Percentiles rank a stretch among this genome's conserved stretches.
Evolutionary conservation across 2,329 filamentous ascomycete genomes (phyloP).

Genomic region (Apiospora marii): DNA sequence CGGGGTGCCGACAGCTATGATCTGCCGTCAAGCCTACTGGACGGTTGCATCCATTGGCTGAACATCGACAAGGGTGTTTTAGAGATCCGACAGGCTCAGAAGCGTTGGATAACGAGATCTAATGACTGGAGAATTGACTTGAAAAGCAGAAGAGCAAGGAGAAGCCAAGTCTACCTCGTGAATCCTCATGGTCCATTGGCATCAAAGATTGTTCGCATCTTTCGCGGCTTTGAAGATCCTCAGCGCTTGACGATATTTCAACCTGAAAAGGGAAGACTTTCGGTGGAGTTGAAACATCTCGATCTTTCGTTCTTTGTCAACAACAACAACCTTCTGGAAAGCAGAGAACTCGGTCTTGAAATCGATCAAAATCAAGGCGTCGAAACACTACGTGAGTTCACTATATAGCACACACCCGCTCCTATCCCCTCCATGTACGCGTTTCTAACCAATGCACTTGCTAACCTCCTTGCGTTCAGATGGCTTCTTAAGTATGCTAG

Average conservation of each 20-base stretch:
- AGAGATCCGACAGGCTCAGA: conserved; percentile 57
- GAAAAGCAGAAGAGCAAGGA: conserved; percentile 28
- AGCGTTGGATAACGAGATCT: conserved; percentile 38
- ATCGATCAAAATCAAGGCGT: conserved; percentile 66
- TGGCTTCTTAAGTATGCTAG: conserved; percentile 65
- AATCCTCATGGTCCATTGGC: conserved; percentile 56
- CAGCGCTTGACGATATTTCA: conserved; percentile 57
- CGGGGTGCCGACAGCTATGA: conserved; percentile 46
- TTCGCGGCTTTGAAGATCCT: conserved; percentile 57
- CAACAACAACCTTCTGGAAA: conserved; percentile 49
- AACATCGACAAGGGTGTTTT: conserved; percentile 51
- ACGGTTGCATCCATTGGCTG: conserved; percentile 68
- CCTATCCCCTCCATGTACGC: background rate
- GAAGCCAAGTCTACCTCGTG: conserved; percentile 48
- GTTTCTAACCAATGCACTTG: background rate
- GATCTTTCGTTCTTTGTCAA: conserved; percentile 64
- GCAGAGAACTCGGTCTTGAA: conserved; percentile 55
- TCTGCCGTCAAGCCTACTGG: conserved; percentile 59
- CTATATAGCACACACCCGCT: background rate
- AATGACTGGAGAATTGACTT: conserved; percentile 49
- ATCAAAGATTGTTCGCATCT: conserved; percentile 49
- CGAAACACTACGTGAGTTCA: conserved; percentile 56
- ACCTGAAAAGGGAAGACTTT: conserved; percentile 42
- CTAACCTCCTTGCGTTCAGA: conserved; percentile 39
- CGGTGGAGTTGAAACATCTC: conserved; percentile 59